Evolutionary conservation across 257 asterid genomes (phyloP), one percentile per base, ranked within the genome.

Genomic region (Nicotiana otophora): DNA sequence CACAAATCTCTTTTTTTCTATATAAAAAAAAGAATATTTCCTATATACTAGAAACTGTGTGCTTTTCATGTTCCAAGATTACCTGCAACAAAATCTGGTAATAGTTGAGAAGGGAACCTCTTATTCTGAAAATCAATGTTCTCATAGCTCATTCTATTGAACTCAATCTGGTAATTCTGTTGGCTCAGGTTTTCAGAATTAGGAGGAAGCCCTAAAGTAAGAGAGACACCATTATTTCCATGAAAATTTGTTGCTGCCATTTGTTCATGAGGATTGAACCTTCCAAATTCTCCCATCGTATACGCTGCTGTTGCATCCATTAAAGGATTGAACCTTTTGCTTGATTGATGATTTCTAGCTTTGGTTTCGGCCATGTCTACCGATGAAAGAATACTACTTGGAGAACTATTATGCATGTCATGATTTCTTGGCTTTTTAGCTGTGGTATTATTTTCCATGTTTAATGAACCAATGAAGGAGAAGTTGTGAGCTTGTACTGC

Each of bases 21-120:
- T 16, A 77, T 30, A 51, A 28, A 26, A 9, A 63, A 16, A 68
- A 68, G 67, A 63, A 54, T 5, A 46, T 19, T 39, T 7, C 30
- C 30, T 34, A 5, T 62, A 42, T 20, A 19, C 72, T 33, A 69
- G 60, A 58, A 81, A 81, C 10, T 8, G 48, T 55, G 63, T 46
- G 36, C 17, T 23, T 28, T 20, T 75, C 23, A 48, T 61, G 31
- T 36, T 55, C 28, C 64, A 55, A 67, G 20, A 30, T 81, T n/a
- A 87, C 92, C 91, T 48, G 94, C 74, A 82, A 92, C 92, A 42
- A 91, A 91, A 66, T 92, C 95, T 5, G 90, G 91, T 48, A 92
- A 86, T 48, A 91, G 68, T 84, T 86, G 94, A 19, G 93, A 85
- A 3, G 92, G 89, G 48, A 85, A 90, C 15, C 90, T 79, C 84